Conservation (phyloP, 176 grass and related monocot genomes). For the Carex myosuroides region DNA sequence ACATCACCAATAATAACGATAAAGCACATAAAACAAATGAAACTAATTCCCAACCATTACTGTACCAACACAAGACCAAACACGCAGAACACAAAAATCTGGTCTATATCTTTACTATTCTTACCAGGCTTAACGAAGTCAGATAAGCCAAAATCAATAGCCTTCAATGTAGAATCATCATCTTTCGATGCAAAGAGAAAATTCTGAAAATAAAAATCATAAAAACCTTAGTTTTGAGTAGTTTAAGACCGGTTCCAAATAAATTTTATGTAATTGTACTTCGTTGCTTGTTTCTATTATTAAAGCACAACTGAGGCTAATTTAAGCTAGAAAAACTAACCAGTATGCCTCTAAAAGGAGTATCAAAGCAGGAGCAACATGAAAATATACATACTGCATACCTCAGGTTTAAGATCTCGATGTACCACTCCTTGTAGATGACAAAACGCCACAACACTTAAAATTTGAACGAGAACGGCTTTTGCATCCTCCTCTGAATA, state of each 20-base stretch:
- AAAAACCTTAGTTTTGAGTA: not conserved
- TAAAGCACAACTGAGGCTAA: not conserved
- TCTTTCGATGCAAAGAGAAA: constrained; percentile 51
- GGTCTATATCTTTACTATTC: not conserved
- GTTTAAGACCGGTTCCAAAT: not conserved
- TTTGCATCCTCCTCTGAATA: constrained; percentile 58
- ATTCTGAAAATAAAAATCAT: constrained; percentile 30
- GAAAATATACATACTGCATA: constrained; percentile 16
- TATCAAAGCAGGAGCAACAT: not conserved
- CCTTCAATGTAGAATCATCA: constrained; percentile 40
- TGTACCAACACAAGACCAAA: not conserved
- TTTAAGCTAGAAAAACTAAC: not conserved
- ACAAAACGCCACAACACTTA: constrained; percentile 42
- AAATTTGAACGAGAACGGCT: constrained; percentile 42
- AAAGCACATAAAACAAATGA: not conserved
- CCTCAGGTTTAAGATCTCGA: constrained; percentile 55
- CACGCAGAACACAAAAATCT: not conserved
- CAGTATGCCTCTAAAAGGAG: not conserved
- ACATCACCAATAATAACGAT: not conserved
- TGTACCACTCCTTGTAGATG: constrained; percentile 62
- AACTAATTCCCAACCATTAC: not conserved
- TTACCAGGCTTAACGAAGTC: constrained; percentile 55
- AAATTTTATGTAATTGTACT: not conserved
- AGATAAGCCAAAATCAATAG: constrained; percentile 52
- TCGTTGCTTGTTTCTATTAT: not conserved